phyloP scores from a whole-genome alignment of 2,329 filamentous ascomycete species.

The Colletotrichum australisinense region DNA sequence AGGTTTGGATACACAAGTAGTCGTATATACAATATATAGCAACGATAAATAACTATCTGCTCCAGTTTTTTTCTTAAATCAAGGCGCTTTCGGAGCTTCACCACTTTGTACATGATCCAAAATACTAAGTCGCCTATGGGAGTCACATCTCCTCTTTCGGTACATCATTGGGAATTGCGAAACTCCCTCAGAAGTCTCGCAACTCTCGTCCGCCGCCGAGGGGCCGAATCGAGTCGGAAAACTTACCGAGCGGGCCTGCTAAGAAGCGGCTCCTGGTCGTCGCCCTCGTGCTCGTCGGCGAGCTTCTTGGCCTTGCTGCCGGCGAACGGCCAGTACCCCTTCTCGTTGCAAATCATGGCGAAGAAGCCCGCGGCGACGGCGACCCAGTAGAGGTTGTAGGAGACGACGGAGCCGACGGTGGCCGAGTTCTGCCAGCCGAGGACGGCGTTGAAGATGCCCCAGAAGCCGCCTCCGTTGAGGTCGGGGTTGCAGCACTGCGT shows the following conservation, averaged over 20 bases:
- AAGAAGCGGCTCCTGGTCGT: conserved; percentile 36
- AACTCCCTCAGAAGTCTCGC: not conserved
- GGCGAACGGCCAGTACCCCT: conserved; percentile 29
- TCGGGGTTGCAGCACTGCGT: conserved; percentile 72
- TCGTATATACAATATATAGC: conserved; percentile 24
- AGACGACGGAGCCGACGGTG: conserved; percentile 37
- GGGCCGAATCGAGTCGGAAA: not conserved
- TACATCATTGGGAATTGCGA: not conserved
- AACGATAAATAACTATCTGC: not conserved
- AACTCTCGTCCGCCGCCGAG: not conserved
- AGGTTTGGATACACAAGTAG: not conserved
- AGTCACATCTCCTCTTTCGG: not conserved
- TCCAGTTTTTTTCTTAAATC: not conserved
- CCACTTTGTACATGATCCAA: conserved; percentile 3
- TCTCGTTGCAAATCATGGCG: conserved; percentile 34
- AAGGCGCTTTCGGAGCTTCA: conserved; percentile 23
- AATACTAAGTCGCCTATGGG: not conserved
- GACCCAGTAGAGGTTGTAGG: conserved; percentile 38
- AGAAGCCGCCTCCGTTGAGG: conserved; percentile 73
- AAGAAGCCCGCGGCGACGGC: conserved; percentile 35
- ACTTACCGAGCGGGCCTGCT: conserved; percentile 37
- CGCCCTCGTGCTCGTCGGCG: conserved; percentile 10
- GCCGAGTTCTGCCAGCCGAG: conserved; percentile 65
- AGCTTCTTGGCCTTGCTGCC: conserved; percentile 17
- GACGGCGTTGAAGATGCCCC: conserved; percentile 80